These are phyloP conservation scores for Phyllosticta citrichinensis DNA, from an alignment of 2,329 filamentous ascomycete genomes.

Conservation along the genomic window DNA sequence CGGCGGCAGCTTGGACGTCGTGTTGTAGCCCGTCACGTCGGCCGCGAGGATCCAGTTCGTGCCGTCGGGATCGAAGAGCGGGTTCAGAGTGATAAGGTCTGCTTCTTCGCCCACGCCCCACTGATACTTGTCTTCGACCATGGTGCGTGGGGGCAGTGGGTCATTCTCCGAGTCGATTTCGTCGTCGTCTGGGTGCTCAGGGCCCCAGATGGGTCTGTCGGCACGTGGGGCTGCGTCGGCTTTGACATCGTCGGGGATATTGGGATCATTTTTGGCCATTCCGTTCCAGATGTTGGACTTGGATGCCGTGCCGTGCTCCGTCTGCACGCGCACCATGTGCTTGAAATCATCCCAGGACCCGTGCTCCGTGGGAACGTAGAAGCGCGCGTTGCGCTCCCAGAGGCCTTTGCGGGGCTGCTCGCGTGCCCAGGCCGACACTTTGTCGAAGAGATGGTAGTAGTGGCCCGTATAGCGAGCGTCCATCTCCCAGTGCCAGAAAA, in stretches of 20 bases:
- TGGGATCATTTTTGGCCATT: slow-evolving; percentile 29
- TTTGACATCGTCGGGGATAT: slow-evolving; percentile 29
- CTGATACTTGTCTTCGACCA: slow-evolving; percentile 44
- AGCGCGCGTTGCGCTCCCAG: slow-evolving; percentile 68
- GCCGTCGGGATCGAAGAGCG: slow-evolving; percentile 60
- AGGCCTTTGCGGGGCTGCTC: slow-evolving; percentile 60
- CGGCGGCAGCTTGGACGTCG: slow-evolving; percentile 45
- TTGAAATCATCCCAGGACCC: slow-evolving; percentile 65
- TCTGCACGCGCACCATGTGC: slow-evolving; percentile 52
- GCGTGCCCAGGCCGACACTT: slow-evolving; percentile 55
- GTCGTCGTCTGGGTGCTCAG: slow-evolving; percentile 32
- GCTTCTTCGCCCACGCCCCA: slow-evolving; percentile 64
- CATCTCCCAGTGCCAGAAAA: slow-evolving; percentile 95
- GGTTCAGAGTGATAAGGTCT: slow-evolving; percentile 69
- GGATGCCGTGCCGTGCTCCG: slow-evolving; percentile 40
- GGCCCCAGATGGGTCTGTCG: slow-evolving; percentile 41
- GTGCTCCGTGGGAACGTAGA: slow-evolving; percentile 64
- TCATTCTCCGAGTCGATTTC: slow-evolving; percentile 43
- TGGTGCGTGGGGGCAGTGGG: slow-evolving; percentile 45
- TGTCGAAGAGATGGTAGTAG: slow-evolving; percentile 69
- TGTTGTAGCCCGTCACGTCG: slow-evolving; percentile 61
- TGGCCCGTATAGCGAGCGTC: slow-evolving; percentile 85
- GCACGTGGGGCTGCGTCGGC: slow-evolving; percentile 20
- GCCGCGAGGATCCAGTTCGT: slow-evolving; percentile 65
- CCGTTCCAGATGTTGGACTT: slow-evolving; percentile 35